Base-by-base conservation (phyloP, 176 grass and related monocot genomes). In the Ampelocalamus luodianensis region DNA sequence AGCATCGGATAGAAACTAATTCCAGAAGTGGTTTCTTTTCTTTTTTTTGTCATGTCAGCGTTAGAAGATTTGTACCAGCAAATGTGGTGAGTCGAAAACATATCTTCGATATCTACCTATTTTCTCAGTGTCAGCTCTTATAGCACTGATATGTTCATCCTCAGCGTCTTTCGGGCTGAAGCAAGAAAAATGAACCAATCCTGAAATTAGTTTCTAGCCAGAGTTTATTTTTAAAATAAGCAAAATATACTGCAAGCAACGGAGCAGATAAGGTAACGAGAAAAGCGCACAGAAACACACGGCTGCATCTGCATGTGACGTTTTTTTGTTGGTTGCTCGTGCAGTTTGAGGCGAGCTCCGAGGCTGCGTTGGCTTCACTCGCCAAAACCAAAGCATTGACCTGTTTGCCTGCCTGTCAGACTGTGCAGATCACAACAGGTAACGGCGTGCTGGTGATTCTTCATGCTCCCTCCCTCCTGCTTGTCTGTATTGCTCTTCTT, bases 371-470 rank as follows among this genome's bases (percentile, higher is more conserved):
- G 59, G 36, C 58, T 58, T 44, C 51, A 8, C 71, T 69, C 65
- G 24, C 80, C 55, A 20, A 63, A 85, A 34, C 77, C 77, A 68
- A 85, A 12, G 87, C 83, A 77, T 82, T 82, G 88, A 86, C 83
- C 73, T 72, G 72, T 40, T 78, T 72, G 65, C 8, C 14, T 22
- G 20, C 3, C 5, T 66, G 83, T 72, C 83, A 86, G 71, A 16
- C 9, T 68, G 55, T 4, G 62, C 53, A 64, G 71, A 71, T 77
- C 34, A 27, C 71, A 18, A 10, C 55, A 37, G 65, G 15, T 17
- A 36, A 66, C 79, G 65, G 23, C 72, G 78, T 86, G 88, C 54
- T 0, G 15, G 55, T 27, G 88, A 82, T 90, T 81, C 88, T 37
- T 32, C 78, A 0, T 54, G 5, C 51, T 18, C 49, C 51, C 51